These are phyloP conservation scores for Flaveria robusta DNA, from an alignment of 129 eudicot genomes.

Conservation along the genomic window DNA sequence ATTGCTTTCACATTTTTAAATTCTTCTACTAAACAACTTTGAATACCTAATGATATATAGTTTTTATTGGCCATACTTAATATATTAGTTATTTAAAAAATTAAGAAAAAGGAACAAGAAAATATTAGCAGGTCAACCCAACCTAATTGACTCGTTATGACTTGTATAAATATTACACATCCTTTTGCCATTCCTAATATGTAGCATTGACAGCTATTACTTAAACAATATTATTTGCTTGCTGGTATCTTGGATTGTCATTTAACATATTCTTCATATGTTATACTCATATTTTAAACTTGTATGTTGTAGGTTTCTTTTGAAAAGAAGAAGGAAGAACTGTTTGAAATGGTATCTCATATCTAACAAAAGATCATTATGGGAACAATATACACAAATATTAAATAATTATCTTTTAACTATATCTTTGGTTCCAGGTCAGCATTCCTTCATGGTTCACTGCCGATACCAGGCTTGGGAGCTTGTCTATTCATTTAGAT, in stretches of 20 bases:
- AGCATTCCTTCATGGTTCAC: slow-evolving; percentile 96
- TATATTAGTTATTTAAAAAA: background rate
- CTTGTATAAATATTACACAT: background rate
- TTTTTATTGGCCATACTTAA: background rate
- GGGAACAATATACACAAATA: background rate
- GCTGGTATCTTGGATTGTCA: slow-evolving; percentile 1
- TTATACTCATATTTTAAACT: slow-evolving; percentile 12
- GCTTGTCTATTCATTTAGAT: slow-evolving; percentile 87
- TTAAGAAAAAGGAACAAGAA: slow-evolving; percentile 1
- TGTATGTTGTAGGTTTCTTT: slow-evolving; percentile 59
- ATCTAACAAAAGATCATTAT: slow-evolving; percentile 19
- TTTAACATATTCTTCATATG: slow-evolving; percentile 1
- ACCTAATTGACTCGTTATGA: background rate
- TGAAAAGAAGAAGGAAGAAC: slow-evolving; percentile 82
- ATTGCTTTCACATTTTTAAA: background rate
- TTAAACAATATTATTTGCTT: slow-evolving; percentile 2
- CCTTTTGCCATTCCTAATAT: slow-evolving; percentile 15
- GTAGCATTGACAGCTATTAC: slow-evolving; percentile 12
- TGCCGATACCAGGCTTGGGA: slow-evolving; percentile 88
- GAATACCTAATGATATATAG: background rate
- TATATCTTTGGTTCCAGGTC: slow-evolving; percentile 53
- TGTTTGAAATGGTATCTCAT: slow-evolving; percentile 96
- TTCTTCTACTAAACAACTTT: background rate
- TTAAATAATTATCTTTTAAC: slow-evolving; percentile 16
- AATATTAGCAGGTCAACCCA: background rate